A percentile compares a stretch with the other conserved stretches of the same genome.
phyloP scores from a whole-genome alignment of 768 basidiomycete genomes.

The Lentinula boryana region DNA sequence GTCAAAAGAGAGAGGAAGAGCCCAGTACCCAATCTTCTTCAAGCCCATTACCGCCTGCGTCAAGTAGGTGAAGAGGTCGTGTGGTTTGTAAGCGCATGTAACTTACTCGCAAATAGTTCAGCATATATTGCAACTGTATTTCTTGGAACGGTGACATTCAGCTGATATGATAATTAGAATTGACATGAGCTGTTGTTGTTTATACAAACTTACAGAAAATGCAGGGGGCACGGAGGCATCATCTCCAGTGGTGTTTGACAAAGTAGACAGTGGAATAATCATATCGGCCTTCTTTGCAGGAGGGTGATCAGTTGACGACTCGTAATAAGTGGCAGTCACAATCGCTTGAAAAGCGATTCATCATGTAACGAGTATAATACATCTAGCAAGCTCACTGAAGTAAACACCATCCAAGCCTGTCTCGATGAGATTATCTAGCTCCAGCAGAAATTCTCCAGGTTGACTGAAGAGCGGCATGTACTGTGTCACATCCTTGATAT shows the following conservation, averaged over 20 bases:
- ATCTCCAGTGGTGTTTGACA: slow-evolving; percentile 57
- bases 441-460: slow-evolving; percentile 63
- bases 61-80: background rate
- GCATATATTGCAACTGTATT: slow-evolving; percentile 65
- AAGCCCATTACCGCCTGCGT: slow-evolving; percentile 34
- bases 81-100: background rate
- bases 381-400: slow-evolving; percentile 37
- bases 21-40: slow-evolving; percentile 72
- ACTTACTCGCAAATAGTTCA: slow-evolving; percentile 61
- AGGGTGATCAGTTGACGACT: slow-evolving; percentile 49
- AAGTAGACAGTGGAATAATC: slow-evolving; percentile 66
- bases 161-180: slow-evolving; percentile 25
- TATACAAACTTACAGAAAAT: slow-evolving; percentile 46
- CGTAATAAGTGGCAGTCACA: slow-evolving; percentile 67
- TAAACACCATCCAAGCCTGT: slow-evolving; percentile 59
- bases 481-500: slow-evolving; percentile 68
- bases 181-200: background rate
- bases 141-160: slow-evolving; percentile 62
- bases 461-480: slow-evolving; percentile 67
- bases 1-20: slow-evolving; percentile 5
- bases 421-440: slow-evolving; percentile 66
- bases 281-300: slow-evolving; percentile 54
- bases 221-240: slow-evolving; percentile 72
- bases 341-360: slow-evolving; percentile 35
- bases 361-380: background rate